A percentile compares a stretch with the other conserved stretches of the same genome.
Conservation (phyloP, 2,329 filamentous ascomycete species). For the Aspergillus candidus region DNA sequence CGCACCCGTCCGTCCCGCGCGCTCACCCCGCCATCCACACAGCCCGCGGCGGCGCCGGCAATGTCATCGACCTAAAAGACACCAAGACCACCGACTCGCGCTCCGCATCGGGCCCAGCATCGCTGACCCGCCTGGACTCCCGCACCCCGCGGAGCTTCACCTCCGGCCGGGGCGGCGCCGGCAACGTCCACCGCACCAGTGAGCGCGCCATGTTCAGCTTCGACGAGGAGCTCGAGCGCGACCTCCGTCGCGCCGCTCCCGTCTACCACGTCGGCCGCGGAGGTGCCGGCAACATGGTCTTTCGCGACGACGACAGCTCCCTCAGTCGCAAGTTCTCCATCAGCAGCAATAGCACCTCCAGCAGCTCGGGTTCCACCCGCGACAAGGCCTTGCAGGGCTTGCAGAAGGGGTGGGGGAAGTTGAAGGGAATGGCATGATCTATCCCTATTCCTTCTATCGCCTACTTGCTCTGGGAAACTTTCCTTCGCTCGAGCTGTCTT, state of each 20-base stretch:
- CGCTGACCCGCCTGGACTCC: constrained; percentile 45
- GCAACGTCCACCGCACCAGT: constrained; percentile 48
- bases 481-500: constrained; percentile 3
- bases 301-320: constrained; percentile 21
- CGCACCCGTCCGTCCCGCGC: constrained; percentile 53
- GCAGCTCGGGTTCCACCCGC: constrained; percentile 31
- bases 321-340: constrained; percentile 33
- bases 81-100: constrained; percentile 45
- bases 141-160: constrained; percentile 37
- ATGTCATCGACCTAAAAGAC: constrained; percentile 49
- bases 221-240: constrained; percentile 58
- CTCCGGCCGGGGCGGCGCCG: constrained; percentile 50
- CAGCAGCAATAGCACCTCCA: constrained; percentile 31
- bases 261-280: constrained; percentile 60
- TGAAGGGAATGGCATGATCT: constrained; percentile 30
- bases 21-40: constrained; percentile 45
- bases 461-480: not conserved
- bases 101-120: constrained; percentile 43
- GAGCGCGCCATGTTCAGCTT: constrained; percentile 61
- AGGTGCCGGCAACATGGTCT: constrained; percentile 51
- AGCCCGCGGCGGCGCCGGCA: constrained; percentile 56
- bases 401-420: constrained; percentile 37
- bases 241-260: constrained; percentile 51
- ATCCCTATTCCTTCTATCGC: not conserved
- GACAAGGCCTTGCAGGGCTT: constrained; percentile 32